Conservation (phyloP, 2,329 filamentous ascomycete species). For the Talaromyces islandicus region DNA sequence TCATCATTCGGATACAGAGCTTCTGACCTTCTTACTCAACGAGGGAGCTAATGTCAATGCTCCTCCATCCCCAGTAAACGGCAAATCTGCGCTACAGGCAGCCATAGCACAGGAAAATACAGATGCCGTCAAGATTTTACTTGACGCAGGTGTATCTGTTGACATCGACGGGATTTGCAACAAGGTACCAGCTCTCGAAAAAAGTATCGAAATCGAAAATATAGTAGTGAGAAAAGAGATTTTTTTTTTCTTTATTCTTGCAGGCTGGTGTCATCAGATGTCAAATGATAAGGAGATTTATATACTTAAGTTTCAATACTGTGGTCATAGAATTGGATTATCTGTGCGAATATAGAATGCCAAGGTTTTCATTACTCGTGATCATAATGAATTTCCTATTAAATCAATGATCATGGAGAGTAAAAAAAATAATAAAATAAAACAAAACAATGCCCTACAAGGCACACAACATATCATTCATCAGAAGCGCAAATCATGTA, state of each 20-base stretch:
- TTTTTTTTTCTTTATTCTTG: slow-evolving; percentile 10
- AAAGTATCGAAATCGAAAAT: slow-evolving; percentile 12
- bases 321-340: no score
- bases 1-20: slow-evolving; percentile 9
- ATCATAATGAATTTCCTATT: no score
- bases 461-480: not conserved
- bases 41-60: slow-evolving; percentile 34
- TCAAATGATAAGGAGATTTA: no score
- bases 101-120: slow-evolving; percentile 12
- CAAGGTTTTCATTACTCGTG: no score
- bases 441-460: not conserved
- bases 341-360: no score
- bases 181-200: slow-evolving; percentile 16
- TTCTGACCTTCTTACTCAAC: slow-evolving; percentile 7
- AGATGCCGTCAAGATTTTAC: slow-evolving; percentile 12
- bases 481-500: not conserved
- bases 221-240: slow-evolving; percentile 12
- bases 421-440: no score
- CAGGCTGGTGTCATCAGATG: slow-evolving; percentile 1
- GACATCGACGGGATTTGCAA: slow-evolving; percentile 9
- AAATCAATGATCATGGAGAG: no score
- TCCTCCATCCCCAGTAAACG: slow-evolving; percentile 5
- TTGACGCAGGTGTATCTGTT: slow-evolving; percentile 13
- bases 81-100: slow-evolving; percentile 14
- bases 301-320: no score